These are phyloP conservation scores for Phascolomyces articulosus DNA, from an alignment of 371 early-diverging fungal genomes.

Conservation along the genomic window DNA sequence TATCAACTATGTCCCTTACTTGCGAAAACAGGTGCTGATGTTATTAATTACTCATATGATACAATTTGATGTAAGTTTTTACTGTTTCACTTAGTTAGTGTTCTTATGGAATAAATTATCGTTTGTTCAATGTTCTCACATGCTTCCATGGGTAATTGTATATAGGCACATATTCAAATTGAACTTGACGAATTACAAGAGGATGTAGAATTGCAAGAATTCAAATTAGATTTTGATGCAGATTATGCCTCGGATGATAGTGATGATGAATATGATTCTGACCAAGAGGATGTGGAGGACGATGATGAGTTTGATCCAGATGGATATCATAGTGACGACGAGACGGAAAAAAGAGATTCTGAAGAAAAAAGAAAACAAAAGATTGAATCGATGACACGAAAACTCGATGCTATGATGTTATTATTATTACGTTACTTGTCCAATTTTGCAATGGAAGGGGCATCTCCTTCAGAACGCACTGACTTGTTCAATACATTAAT, in stretches of 20 bases:
- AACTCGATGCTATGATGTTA: conserved; percentile 85
- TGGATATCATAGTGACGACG: conserved; percentile 8
- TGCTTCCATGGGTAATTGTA: too few species aligned
- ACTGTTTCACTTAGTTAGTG: not conserved
- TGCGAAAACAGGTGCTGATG: conserved; percentile 76
- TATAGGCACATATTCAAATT: conserved; percentile 86
- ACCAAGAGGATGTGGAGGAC: conserved; percentile 34
- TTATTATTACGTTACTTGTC: conserved; percentile 67
- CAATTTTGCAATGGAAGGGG: conserved; percentile 16
- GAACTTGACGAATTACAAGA: conserved; percentile 92
- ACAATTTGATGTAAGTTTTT: conserved; percentile 79
- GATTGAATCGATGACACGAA: conserved; percentile 73
- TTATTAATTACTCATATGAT: conserved; percentile 81
- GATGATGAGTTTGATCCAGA: conserved; percentile 31
- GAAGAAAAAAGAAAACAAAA: conserved; percentile 40
- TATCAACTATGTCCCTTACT: conserved; percentile 74
- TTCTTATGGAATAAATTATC: too few species aligned
- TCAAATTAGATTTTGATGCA: conserved; percentile 40
- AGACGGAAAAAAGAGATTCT: conserved; percentile 18
- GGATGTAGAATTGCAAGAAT: conserved; percentile 58
- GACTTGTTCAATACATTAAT: conserved; percentile 70
- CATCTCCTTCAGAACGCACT: conserved; percentile 25
- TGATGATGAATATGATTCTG: conserved; percentile 28
- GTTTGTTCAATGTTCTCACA: too few species aligned
- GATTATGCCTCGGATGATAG: conserved; percentile 50